Conservation (phyloP, 495 filamentous ascomycete genomes). For the Oidiodendron maius region DNA sequence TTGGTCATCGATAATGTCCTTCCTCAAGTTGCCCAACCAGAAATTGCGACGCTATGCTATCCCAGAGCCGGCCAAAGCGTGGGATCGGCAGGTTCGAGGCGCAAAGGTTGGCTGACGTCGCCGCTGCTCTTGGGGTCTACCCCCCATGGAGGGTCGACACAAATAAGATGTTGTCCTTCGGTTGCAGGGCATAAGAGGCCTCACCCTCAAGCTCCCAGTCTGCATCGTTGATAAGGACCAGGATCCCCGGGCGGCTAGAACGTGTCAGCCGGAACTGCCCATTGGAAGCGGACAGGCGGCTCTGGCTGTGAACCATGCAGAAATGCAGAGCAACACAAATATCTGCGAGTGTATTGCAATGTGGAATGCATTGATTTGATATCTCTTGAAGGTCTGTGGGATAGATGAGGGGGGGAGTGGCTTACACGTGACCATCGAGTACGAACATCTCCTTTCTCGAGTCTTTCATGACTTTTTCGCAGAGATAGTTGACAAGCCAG, state of each 20-base stretch:
- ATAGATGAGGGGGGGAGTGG: conserved; percentile 9
- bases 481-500: conserved; percentile 77
- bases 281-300: no score
- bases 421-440: conserved; percentile 81
- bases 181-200: conserved; percentile 76
- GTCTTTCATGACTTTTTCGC: conserved; percentile 78
- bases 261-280: neutral
- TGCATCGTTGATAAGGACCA: conserved; percentile 94
- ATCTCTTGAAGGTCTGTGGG: conserved; percentile 9
- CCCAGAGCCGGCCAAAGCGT: no score
- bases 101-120: no score
- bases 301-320: no score
- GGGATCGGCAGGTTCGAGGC: no score
- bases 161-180: conserved; percentile 84
- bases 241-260: conserved; percentile 84
- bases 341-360: conserved; percentile 8
- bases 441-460: conserved; percentile 85
- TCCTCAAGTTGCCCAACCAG: no score
- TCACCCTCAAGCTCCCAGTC: conserved; percentile 99
- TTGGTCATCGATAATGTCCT: no score
- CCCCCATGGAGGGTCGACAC: conserved; percentile 97
- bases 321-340: no score
- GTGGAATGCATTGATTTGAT: conserved; percentile 16
- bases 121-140: conserved; percentile 25
- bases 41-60: no score